Conservation (phyloP, 441 rosid species). For the Hura crepitans region DNA sequence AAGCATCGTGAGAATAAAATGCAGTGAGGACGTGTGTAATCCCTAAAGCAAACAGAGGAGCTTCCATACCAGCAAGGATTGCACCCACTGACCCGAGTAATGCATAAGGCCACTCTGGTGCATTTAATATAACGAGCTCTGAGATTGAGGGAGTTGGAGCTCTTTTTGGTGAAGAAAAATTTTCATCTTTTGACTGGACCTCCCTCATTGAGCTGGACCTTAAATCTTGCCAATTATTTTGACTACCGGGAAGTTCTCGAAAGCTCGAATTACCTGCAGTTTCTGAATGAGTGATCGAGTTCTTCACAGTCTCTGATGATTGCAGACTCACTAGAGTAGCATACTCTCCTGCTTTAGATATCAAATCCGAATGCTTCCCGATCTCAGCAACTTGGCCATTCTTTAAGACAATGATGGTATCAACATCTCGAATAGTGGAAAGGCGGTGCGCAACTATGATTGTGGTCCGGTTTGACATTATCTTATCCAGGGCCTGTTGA, state of each 20-base stretch:
- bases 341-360: conserved; percentile 63
- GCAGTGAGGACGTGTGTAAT: conserved; percentile 59
- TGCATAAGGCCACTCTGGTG: conserved; percentile 81
- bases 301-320: conserved; percentile 36
- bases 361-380: conserved; percentile 58
- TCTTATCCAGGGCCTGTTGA: conserved; percentile 59
- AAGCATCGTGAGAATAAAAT: conserved; percentile 47
- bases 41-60: conserved; percentile 70
- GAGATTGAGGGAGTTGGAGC: conserved; percentile 38
- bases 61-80: conserved; percentile 58
- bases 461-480: conserved; percentile 62
- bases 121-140: conserved; percentile 59
- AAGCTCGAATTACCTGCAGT: conserved; percentile 39
- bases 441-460: conserved; percentile 68
- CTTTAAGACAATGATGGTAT: conserved; percentile 61
- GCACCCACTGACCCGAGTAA: conserved; percentile 79
- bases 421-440: conserved; percentile 62
- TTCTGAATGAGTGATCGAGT: conserved; percentile 36
- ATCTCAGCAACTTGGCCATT: conserved; percentile 61
- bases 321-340: conserved; percentile 54
- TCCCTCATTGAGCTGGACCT: conserved; percentile 13
- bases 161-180: conserved; percentile 13
- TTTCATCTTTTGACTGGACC: conserved; percentile 19
- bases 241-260: conserved; percentile 29
- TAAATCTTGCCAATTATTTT: conserved; percentile 26